Base-by-base conservation (phyloP, 164 flowering plant genomes). In the Chimonanthus praecox region DNA sequence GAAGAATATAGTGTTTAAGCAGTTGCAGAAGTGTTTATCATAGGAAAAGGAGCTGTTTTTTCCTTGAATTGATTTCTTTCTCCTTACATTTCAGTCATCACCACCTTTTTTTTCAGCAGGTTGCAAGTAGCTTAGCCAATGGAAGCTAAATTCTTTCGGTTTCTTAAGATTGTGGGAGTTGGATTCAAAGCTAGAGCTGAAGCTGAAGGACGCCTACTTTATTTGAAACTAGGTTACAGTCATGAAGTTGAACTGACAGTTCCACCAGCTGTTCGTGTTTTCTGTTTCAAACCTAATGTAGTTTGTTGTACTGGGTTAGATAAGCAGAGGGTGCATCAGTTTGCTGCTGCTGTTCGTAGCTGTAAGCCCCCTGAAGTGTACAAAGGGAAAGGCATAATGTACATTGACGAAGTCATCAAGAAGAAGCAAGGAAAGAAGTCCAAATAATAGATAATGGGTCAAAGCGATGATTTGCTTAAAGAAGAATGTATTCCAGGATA, bases 131-230 rank as follows among this genome's bases (percentile, higher is more conserved):
- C 47, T 47, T 9, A 2, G 2, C 5, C 20, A 73, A 88, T 90
- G 94, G 94, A 92, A 78, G 93, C 94, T 21, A 86, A 92, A 74
- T 92, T 86, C 83, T 91, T 92, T 78, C 90, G 91, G 43, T 88
- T 92, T 75, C 87, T 94, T 4, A 94, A 91, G 84, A 90, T 92
- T 64, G 97, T 94, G 33, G 97, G 97, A 16, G 91, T 91, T 50
- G 98, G 97, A 45, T 90, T 88, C 85, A 94, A 91, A 81, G 98
- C 98, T 18, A 88, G 94, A 76, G 97, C 92, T 7, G 97, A 94
- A 82, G 78, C 93, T 60, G 94, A 84, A 80, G 97, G 97, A 5
- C 88, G 94, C 7, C 78, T 87, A 49, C 72, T 94, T 73, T 90
- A n/a, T 81, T 87, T 94, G 50, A 94, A 92, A 78, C 71, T 94